Base-by-base conservation (phyloP, 2,329 filamentous ascomycete genomes). In the Talaromyces sp. region DNA sequence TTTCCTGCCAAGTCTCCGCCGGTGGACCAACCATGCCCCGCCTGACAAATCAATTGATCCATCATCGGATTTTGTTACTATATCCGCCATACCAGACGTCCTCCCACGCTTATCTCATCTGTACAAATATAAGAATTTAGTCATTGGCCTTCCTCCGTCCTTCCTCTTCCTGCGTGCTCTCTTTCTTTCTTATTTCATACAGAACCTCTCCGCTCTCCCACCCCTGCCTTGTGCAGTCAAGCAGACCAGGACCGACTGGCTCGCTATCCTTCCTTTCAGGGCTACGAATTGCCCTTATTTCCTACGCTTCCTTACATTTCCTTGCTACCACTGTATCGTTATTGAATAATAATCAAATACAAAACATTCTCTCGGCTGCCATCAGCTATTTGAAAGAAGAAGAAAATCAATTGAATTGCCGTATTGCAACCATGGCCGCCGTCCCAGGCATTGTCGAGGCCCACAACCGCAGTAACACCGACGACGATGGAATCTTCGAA, bases 11-110 rank as follows among this genome's bases (percentile, higher is more conserved):
- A 53, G 49, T 53, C 49, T 53, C 49, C 49, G 49, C 25, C 5
- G 25, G 25, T 58, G 36, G 36, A 27, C 15, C 7, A 38, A 58
- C 19, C n/a, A 38, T 17, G 54, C 34, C 38, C 56, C 22, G 38
- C 36, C 56, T 59, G 36, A 59, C 56, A 59, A 59, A 59, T n/a
- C n/a, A n/a, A n/a, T n/a, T n/a, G n/a, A n/a, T 58, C 56, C 56
- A 40, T 29, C 36, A 3, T 45, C 56, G 56, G 56, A 59, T 45
- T 59, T 59, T 59, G 25, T 19, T 29, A 11, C 36, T 59, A 59
- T 59, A 25, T 59, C 56, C 56, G 56, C 7, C 8, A 51, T 4
- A 29, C 3, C n/a, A n/a, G n/a, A n/a, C n/a, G n/a, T n/a, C n/a
- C n/a, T n/a, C n/a, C n/a, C n/a, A n/a, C n/a, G n/a, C n/a, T n/a